These are phyloP conservation scores for Penicillium brevicompactum DNA, from an alignment of 2,329 filamentous ascomycete species.

Conservation along the genomic window DNA sequence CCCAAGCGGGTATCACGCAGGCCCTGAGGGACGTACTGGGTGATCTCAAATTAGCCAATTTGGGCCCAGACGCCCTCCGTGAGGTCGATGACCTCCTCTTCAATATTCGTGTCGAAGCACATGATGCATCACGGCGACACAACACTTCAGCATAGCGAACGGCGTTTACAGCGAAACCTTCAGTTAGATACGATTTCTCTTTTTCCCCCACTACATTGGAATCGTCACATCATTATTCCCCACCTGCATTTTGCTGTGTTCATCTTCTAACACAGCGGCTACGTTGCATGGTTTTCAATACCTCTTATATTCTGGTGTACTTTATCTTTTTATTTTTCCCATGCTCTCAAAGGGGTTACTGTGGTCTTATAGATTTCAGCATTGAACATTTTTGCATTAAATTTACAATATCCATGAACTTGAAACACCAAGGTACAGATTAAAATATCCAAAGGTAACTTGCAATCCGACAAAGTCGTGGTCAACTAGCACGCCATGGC, in stretches of 20 bases:
- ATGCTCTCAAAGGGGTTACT: background rate
- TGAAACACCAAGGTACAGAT: no score
- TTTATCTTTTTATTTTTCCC: background rate
- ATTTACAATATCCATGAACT: background rate
- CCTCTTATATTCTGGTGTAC: constrained; percentile 4
- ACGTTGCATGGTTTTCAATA: constrained; percentile 2
- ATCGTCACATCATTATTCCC: constrained; percentile 16
- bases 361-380: background rate
- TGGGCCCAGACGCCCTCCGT: constrained; percentile 67
- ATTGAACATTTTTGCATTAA: constrained; percentile 1
- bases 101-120: constrained; percentile 74
- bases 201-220: constrained; percentile 2
- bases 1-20: constrained; percentile 51
- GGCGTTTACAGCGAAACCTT: constrained; percentile 30
- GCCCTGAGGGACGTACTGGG: constrained; percentile 60
- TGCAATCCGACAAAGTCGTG: no score
- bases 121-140: constrained; percentile 65
- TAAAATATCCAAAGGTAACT: no score
- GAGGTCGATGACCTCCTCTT: constrained; percentile 78
- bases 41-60: constrained; percentile 59
- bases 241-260: constrained; percentile 16
- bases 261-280: constrained; percentile 11
- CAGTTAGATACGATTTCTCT: constrained; percentile 9
- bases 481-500: no score
- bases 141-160: constrained; percentile 37